Conservation (phyloP, 2,329 filamentous ascomycete species). For the Trichoderma pleuroti region DNA sequence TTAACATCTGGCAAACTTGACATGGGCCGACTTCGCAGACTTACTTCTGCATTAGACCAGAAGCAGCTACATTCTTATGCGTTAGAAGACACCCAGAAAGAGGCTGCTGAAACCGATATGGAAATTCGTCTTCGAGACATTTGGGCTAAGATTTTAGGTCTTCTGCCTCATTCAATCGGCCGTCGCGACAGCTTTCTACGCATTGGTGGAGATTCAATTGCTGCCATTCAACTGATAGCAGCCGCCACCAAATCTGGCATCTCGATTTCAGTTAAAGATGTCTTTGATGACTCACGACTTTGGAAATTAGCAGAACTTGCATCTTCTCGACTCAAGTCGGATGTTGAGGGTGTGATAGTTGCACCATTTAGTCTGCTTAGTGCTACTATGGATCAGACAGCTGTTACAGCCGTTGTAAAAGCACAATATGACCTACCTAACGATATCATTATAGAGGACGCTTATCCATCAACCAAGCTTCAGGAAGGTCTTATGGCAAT, state of each 20-base stretch:
- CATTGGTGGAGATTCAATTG: conserved; percentile 37
- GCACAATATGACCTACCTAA: not conserved
- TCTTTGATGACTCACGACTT: conserved; percentile 16
- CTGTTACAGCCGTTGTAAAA: not conserved
- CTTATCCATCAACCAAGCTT: conserved; percentile 38
- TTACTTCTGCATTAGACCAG: not conserved
- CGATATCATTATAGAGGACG: conserved; percentile 27
- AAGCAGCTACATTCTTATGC: not conserved
- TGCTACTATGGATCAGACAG: not conserved
- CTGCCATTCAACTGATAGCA: conserved; percentile 15
- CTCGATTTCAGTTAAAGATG: conserved; percentile 10
- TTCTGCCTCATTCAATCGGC: conserved; percentile 13
- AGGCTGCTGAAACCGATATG: not conserved
- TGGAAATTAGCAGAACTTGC: not conserved
- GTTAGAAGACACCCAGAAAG: not conserved
- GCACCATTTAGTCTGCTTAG: not conserved
- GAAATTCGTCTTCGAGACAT: conserved; percentile 14
- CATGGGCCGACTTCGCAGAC: not conserved
- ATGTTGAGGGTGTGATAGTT: rapidly evolving
- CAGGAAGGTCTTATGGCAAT: conserved; percentile 40
- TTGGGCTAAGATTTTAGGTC: conserved; percentile 21
- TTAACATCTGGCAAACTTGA: conserved; percentile 22
- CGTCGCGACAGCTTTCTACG: conserved; percentile 19
- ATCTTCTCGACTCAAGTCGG: not conserved
- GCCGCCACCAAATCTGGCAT: conserved; percentile 4